These are phyloP conservation scores for Ophiostoma quercus DNA, from an alignment of 2,329 filamentous ascomycete species.

Conservation along the genomic window DNA sequence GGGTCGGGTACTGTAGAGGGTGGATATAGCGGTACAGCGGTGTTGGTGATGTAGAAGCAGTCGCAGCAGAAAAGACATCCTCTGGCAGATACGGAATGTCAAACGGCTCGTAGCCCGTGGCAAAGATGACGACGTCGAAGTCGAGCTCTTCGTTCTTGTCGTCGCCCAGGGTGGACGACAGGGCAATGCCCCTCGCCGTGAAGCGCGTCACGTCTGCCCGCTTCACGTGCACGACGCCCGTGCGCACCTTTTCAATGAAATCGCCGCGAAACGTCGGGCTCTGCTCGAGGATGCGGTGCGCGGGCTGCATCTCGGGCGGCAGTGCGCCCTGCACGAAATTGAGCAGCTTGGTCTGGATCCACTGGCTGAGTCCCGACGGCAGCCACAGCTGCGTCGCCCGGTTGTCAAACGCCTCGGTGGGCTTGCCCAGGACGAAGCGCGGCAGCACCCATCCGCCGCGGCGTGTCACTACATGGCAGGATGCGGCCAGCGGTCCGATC, in stretches of 20 bases:
- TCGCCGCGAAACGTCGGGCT: constrained; percentile 35
- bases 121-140: constrained; percentile 34
- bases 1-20: constrained; percentile 32
- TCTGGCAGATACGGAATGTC: constrained; percentile 32
- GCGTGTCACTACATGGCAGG: constrained; percentile 37
- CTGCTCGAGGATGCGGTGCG: constrained; percentile 35
- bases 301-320: constrained; percentile 33
- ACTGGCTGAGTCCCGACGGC: constrained; percentile 31
- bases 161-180: neutral
- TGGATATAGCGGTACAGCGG: neutral
- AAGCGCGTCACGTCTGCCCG: neutral
- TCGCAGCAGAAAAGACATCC: constrained; percentile 25
- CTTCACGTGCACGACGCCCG: neutral
- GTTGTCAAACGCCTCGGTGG: constrained; percentile 36
- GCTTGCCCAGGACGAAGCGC: constrained; percentile 37
- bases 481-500: constrained; percentile 33
- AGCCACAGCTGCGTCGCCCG: constrained; percentile 33
- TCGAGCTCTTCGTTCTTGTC: constrained; percentile 23
- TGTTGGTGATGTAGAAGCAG: neutral
- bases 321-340: constrained; percentile 23
- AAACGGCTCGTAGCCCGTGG: constrained; percentile 34
- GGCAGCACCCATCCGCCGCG: constrained; percentile 39
- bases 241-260: constrained; percentile 34
- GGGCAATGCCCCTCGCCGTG: neutral
- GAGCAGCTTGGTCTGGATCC: constrained; percentile 33